Conservation (phyloP, 2,329 filamentous ascomycete genomes). For the Diaporthe capsici region DNA sequence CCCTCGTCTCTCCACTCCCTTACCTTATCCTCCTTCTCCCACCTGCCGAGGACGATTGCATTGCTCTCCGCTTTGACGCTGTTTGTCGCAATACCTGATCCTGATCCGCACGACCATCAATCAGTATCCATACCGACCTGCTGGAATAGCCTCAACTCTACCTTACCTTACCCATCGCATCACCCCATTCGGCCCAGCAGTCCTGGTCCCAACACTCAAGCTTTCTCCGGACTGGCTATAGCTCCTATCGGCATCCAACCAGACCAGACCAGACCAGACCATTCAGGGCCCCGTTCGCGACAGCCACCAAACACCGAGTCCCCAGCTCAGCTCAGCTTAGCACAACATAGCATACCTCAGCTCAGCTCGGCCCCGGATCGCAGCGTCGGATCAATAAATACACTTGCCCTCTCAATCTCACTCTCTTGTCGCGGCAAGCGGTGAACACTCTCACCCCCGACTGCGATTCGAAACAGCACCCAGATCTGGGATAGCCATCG, state of each 20-base stretch:
- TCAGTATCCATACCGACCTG: slow-evolving; percentile 18
- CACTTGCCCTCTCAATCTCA: background rate
- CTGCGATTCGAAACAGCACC: background rate
- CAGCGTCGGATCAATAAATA: background rate
- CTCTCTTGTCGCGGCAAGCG: slow-evolving; percentile 8
- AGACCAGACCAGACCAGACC: background rate
- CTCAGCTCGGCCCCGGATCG: slow-evolving; percentile 15
- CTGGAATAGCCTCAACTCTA: slow-evolving; percentile 32
- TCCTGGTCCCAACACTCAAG: background rate
- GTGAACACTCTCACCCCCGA: background rate
- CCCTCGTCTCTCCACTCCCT: background rate
- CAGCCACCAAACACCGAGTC: slow-evolving; percentile 2
- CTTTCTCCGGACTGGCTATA: slow-evolving; percentile 17
- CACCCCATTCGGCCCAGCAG: background rate
- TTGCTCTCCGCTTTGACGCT: slow-evolving; percentile 25
- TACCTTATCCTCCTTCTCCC: slow-evolving; percentile 23
- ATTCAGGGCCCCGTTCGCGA: slow-evolving; percentile 12
- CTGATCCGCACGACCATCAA: slow-evolving; percentile 29
- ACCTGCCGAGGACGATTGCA: slow-evolving; percentile 8
- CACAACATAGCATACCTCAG: background rate
- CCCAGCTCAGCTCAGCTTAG: background rate
- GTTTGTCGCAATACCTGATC: slow-evolving; percentile 26
- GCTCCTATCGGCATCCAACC: background rate
- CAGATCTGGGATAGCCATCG: background rate
- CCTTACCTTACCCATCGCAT: slow-evolving; percentile 23